A percentile compares a stretch with the other conserved stretches of the same genome.
Evolutionary conservation across 768 basidiomycete genomes (phyloP).

Genomic region (Rhodocollybia butyracea): DNA sequence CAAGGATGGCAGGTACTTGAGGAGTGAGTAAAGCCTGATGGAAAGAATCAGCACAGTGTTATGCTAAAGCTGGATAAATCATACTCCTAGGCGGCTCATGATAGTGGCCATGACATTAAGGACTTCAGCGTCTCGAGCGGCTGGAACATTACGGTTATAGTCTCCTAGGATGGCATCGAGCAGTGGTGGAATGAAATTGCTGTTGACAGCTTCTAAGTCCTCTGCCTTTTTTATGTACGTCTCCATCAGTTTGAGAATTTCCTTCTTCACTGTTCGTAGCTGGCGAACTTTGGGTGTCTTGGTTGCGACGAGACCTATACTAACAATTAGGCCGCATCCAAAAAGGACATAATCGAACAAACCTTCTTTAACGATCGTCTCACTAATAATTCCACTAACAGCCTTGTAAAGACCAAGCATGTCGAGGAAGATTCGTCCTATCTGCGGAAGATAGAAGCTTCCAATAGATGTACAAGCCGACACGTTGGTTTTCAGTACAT

Average conservation of each 20-base stretch:
- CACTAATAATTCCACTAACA: slow-evolving; percentile 93
- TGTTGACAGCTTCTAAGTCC: slow-evolving; percentile 90
- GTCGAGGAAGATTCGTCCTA: slow-evolving; percentile 93
- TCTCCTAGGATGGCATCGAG: slow-evolving; percentile 98
- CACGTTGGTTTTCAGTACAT: slow-evolving; percentile 98
- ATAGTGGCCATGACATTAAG: slow-evolving; percentile 97
- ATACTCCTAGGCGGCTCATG: slow-evolving; percentile 80
- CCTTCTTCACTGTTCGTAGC: slow-evolving; percentile 96
- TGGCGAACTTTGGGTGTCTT: slow-evolving; percentile 96
- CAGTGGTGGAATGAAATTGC: slow-evolving; percentile 89
- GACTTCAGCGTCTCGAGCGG: slow-evolving; percentile 94
- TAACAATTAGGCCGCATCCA: too few species aligned
- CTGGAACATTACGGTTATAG: slow-evolving; percentile 91
- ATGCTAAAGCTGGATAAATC: slow-evolving; percentile 24
- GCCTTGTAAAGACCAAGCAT: slow-evolving; percentile 98
- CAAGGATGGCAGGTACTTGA: slow-evolving; percentile 92
- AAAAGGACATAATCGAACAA: slow-evolving; percentile 16
- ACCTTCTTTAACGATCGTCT: slow-evolving; percentile 87
- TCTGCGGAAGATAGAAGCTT: slow-evolving; percentile 95
- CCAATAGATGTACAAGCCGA: slow-evolving; percentile 97
- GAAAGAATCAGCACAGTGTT: slow-evolving; percentile 10
- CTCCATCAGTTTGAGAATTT: slow-evolving; percentile 95
- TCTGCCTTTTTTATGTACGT: slow-evolving; percentile 97
- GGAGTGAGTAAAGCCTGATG: slow-evolving; percentile 78
- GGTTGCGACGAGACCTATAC: slow-evolving; percentile 85